Evolutionary conservation across 23 red algal species (phyloP), one percentile per base, ranked within the genome.

Genomic region (Gracilariopsis chorda): DNA sequence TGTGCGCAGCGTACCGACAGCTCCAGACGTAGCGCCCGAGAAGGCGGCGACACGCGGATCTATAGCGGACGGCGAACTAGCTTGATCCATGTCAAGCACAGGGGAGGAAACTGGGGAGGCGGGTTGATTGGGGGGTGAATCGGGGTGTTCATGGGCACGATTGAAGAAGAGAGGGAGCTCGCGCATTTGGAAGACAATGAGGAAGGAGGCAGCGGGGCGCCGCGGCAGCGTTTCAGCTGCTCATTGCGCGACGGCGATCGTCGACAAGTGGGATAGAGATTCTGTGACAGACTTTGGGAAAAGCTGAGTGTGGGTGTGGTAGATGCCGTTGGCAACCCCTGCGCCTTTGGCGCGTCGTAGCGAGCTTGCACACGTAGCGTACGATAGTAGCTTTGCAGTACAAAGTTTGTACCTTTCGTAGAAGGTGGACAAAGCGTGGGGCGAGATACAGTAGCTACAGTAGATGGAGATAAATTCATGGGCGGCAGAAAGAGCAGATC

Each of bases 41-140:
- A 80, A 80, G 77, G 77, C 77, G 48, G 77, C 77, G 6, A 80
- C 13, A 14, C 77, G 49, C 27, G 77, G 77, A 48, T 80, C 77
- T 21, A 59, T 35, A 16, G 1, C 10, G 20, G 23, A 16, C 36
- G 76, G 21, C 7, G 62, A 7, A 36, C 62, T 30, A 1, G n/a
- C 57, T 2, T 2, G 13, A 16, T 68, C 62, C 62, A 68, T 55
- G 77, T n/a, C 29, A 21, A 30, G 27, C 47, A 46, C 44, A n/a
- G 45, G 37, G 12, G 19, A 46, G 35, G 74, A 46, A 19, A 32
- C 51, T 17, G 19, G n/a, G 24, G 35, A 29, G 33, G 44, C 74
- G 51, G 23, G 33, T 42, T 21, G 21, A 34, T 33, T 20, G 72
- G 72, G 24, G 36, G 41, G 72, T 46, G 48, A 23, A 63, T 63